Conservation (phyloP, 2,329 filamentous ascomycete species). For the Sordariomycetes sp. region DNA sequence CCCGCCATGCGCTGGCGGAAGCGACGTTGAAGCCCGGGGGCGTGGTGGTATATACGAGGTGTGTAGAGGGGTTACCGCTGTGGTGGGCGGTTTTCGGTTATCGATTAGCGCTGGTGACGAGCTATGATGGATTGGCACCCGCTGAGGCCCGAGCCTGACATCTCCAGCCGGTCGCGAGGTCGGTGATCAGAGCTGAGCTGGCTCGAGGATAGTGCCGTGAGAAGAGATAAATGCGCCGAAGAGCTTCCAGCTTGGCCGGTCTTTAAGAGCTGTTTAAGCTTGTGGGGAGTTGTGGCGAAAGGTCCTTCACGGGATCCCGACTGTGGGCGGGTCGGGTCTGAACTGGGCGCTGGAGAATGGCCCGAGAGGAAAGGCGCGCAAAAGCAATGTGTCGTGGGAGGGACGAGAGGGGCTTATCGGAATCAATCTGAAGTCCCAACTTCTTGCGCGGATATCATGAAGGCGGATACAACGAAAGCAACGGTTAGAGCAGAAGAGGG, state of each 20-base stretch:
- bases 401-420: not conserved
- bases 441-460: not conserved
- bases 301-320: not conserved
- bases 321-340: not conserved
- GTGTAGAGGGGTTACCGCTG: not conserved
- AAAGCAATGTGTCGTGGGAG: not conserved
- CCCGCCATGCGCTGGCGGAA: conserved; percentile 38
- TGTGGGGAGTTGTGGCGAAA: not conserved
- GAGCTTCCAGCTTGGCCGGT: not conserved
- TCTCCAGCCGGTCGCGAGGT: not conserved
- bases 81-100: not conserved
- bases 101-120: conserved; percentile 1
- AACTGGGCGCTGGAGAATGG: not conserved
- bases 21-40: not conserved
- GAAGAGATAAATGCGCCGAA: not conserved
- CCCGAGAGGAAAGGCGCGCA: not conserved
- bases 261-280: not conserved
- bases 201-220: not conserved
- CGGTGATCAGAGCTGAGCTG: not conserved
- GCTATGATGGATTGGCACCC: not conserved
- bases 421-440: not conserved
- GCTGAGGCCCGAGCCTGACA: not conserved
- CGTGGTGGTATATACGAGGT: not conserved
- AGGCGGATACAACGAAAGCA: not conserved
- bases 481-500: not conserved